A percentile compares a stretch with the other conserved stretches of the same genome.
phyloP scores from a whole-genome alignment of 805 yeast genomes.

The Yarrowia keelungensis region DNA sequence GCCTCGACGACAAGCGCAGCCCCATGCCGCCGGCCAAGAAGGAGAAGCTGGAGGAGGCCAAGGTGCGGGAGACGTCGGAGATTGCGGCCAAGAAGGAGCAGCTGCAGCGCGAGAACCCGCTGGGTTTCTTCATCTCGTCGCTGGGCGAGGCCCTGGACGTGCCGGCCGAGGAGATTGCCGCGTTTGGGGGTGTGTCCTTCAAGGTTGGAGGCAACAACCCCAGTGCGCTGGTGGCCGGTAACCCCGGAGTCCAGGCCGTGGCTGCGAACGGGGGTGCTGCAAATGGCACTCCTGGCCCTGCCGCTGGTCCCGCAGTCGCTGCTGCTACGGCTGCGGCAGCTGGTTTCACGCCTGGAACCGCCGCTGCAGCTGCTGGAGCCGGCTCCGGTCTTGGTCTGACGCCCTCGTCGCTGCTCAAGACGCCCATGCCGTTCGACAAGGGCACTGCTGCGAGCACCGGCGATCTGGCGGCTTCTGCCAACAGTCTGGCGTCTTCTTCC shows the following conservation, averaged over 20 bases:
- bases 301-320: conserved; percentile 13
- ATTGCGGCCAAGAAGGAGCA: conserved; percentile 43
- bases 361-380: conserved; percentile 3
- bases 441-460: conserved; percentile 43
- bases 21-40: conserved; percentile 43
- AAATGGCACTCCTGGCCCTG: conserved; percentile 32
- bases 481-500: neutral
- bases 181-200: conserved; percentile 36
- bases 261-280: neutral
- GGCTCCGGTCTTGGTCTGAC: neutral
- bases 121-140: conserved; percentile 48
- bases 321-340: conserved; percentile 24
- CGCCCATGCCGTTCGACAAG: conserved; percentile 40
- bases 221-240: conserved; percentile 12
- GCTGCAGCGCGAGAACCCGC: conserved; percentile 47
- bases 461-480: conserved; percentile 37
- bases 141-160: conserved; percentile 50
- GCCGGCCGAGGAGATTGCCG: conserved; percentile 47
- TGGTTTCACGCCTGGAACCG: conserved; percentile 11
- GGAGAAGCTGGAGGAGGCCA: conserved; percentile 39
- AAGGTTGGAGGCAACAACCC: conserved; percentile 22
- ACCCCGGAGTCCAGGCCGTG: conserved; percentile 14
- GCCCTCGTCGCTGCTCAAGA: conserved; percentile 32
- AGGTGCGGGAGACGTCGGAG: conserved; percentile 43
- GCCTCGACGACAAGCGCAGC: conserved; percentile 38